Evolutionary conservation across 2,329 filamentous ascomycete genomes (phyloP).

Genomic region (Neospermospora avenae): DNA sequence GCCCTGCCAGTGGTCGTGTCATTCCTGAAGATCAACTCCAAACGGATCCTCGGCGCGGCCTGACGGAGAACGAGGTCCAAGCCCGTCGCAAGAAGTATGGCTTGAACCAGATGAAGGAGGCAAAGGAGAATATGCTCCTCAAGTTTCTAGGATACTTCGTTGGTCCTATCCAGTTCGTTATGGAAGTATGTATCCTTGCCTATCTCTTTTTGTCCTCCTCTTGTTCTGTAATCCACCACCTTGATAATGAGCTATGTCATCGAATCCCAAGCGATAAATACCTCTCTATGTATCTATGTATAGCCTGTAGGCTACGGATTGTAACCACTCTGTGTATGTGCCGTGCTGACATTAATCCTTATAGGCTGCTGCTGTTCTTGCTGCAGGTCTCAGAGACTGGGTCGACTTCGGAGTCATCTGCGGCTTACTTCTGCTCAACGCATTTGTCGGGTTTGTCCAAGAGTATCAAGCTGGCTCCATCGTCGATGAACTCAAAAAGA

Average conservation of each 20-base stretch:
- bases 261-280: too few relatives aligned
- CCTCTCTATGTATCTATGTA: too few relatives aligned
- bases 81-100: constrained; percentile 68
- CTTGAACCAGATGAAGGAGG: constrained; percentile 87
- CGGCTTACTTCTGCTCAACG: constrained; percentile 78
- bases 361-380: constrained; percentile 66
- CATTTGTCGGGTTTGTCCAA: constrained; percentile 80
- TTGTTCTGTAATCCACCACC: constrained; percentile 13
- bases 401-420: constrained; percentile 93
- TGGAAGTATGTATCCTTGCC: constrained; percentile 65
- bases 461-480: constrained; percentile 89
- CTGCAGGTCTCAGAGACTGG: constrained; percentile 83
- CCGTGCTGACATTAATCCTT: constrained; percentile 16
- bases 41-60: constrained; percentile 70
- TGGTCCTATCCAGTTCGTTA: constrained; percentile 89
- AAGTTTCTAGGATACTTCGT: constrained; percentile 83
- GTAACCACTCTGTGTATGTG: too few relatives aligned
- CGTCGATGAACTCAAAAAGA: constrained; percentile 88
- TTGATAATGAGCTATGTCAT: background rate
- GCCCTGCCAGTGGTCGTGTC: constrained; percentile 53
- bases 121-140: constrained; percentile 79
- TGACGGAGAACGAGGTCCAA: constrained; percentile 68
- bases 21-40: constrained; percentile 73
- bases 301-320: background rate
- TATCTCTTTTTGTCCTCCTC: background rate